Percentiles rank a stretch among this genome's conserved stretches.
These are phyloP conservation scores for Solanum peruvianum DNA, from an alignment of 257 asterid species.

Conservation along the genomic window DNA sequence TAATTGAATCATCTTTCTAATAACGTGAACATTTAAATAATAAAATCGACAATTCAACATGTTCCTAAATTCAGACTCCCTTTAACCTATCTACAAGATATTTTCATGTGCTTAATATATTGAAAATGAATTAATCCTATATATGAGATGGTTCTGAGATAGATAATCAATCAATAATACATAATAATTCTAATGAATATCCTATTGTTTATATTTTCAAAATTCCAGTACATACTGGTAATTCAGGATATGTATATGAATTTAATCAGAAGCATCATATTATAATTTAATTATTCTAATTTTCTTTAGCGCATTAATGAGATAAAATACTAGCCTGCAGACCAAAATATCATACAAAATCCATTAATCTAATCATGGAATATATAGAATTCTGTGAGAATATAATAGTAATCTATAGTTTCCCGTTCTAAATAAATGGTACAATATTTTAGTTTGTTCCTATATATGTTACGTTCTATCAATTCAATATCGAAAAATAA, in stretches of 20 bases:
- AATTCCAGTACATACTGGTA: neutral
- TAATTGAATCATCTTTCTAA: neutral
- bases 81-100: neutral
- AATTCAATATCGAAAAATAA: neutral
- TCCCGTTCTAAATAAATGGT: too few relatives aligned
- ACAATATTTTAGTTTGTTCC: too few relatives aligned
- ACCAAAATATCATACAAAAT: neutral
- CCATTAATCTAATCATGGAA: neutral
- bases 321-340: neutral
- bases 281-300: neutral
- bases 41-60: neutral
- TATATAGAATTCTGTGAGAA: neutral
- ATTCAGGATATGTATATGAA: neutral
- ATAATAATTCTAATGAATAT: neutral
- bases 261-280: neutral
- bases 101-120: neutral
- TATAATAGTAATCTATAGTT: too few relatives aligned
- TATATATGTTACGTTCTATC: neutral
- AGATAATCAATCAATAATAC: neutral
- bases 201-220: neutral
- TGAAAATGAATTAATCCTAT: neutral
- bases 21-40: neutral
- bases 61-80: neutral
- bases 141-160: neutral
- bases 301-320: neutral